Evolutionary conservation across 2,329 filamentous ascomycete species (phyloP).

Genomic region (Escovopsis sp.): DNA sequence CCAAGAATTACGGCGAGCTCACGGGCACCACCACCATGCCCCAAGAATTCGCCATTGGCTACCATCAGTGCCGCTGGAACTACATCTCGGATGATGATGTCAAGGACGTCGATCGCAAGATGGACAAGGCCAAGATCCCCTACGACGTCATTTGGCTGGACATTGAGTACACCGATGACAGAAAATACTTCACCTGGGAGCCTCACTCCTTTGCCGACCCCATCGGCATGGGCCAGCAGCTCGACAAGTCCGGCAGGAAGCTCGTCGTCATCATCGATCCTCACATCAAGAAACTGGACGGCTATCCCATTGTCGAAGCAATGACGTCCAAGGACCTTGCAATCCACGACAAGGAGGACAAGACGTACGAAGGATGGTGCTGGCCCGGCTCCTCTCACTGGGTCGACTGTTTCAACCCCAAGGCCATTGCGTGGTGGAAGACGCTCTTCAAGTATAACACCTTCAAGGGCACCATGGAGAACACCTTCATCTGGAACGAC

Average conservation of each 20-base stretch:
- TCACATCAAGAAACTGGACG: constrained; percentile 84
- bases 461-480: constrained; percentile 75
- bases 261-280: constrained; percentile 92
- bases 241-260: constrained; percentile 75
- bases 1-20: constrained; percentile 70
- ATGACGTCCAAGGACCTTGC: constrained; percentile 72
- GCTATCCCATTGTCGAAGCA: constrained; percentile 65
- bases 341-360: constrained; percentile 78
- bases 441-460: constrained; percentile 71
- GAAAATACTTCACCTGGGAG: constrained; percentile 98
- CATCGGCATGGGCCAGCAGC: constrained; percentile 71
- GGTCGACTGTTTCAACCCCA: constrained; percentile 94
- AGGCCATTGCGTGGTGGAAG: constrained; percentile 82
- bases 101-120: constrained; percentile 88
- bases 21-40: constrained; percentile 87
- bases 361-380: constrained; percentile 92
- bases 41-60: constrained; percentile 80
- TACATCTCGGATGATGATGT: constrained; percentile 96
- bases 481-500: constrained; percentile 96
- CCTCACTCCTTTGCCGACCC: constrained; percentile 76
- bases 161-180: constrained; percentile 91
- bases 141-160: constrained; percentile 99
- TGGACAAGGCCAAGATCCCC: constrained; percentile 88
- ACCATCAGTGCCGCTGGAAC: constrained; percentile 98
- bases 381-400: constrained; percentile 96